These are phyloP conservation scores for Talaromyces sp. DNA, from an alignment of 2,329 filamentous ascomycete species.

Conservation along the genomic window DNA sequence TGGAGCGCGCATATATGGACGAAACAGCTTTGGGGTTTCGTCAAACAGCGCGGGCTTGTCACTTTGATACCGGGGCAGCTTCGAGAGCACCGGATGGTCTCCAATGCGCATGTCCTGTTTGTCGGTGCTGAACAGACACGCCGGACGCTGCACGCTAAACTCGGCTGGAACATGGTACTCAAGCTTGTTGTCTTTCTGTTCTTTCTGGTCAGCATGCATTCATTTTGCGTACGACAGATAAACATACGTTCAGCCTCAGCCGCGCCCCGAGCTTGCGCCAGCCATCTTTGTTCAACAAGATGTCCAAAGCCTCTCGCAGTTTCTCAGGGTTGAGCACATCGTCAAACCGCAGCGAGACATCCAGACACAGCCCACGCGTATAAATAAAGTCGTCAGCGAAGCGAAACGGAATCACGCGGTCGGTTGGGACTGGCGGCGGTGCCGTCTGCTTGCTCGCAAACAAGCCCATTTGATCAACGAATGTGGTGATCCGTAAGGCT, in stretches of 20 bases:
- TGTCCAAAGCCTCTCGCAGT: constrained; percentile 30
- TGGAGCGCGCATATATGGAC: constrained; percentile 17
- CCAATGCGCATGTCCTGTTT: constrained; percentile 30
- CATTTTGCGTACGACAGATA: not conserved
- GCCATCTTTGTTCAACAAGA: constrained; percentile 37
- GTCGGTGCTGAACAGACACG: constrained; percentile 36
- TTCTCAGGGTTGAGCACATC: constrained; percentile 41
- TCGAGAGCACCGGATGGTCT: constrained; percentile 37
- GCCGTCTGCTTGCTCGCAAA: constrained; percentile 1
- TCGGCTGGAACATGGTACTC: constrained; percentile 38
- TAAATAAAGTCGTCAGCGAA: constrained; percentile 5
- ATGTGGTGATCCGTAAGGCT: not conserved
- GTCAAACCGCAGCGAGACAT: constrained; percentile 37
- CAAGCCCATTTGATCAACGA: not conserved
- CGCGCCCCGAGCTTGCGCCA: constrained; percentile 46
- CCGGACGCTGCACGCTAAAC: constrained; percentile 34
- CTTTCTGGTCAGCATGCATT: not conserved
- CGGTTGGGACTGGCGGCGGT: constrained; percentile 4
- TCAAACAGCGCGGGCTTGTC: constrained; percentile 23
- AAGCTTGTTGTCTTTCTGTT: constrained; percentile 19
- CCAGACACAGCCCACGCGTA: constrained; percentile 3
- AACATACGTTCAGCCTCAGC: constrained; percentile 35
- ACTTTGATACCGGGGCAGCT: constrained; percentile 28
- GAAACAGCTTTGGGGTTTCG: constrained; percentile 19
- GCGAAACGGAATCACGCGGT: constrained; percentile 5